Base-by-base conservation (phyloP, 768 basidiomycete genomes). In the Atractiella rhizophila region DNA sequence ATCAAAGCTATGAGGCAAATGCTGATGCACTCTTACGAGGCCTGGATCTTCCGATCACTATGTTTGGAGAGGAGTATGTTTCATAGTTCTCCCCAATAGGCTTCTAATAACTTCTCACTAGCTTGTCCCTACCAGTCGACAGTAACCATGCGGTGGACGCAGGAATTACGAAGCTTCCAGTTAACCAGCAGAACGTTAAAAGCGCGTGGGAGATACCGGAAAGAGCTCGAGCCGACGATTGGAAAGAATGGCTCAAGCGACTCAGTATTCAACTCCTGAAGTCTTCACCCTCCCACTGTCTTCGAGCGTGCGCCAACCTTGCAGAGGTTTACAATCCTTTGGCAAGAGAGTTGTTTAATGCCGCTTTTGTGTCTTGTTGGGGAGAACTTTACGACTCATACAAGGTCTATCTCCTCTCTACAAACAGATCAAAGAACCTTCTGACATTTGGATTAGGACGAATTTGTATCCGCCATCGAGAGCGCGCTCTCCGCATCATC, bases 341-440 rank as follows among this genome's bases (percentile, higher is more conserved):
- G 37, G 85, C 83, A 0, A 76, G 77, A 52, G 88, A 96, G 54
- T 62, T 98, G 10, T 96, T 94, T 66, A 96, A 96, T 56, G 83
- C 86, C 4, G 91, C 91, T 0, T 98, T 98, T 60, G 68, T 96
- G 15, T 94, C 86, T 4, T 98, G 91, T 48, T 98, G 91, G 88
- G 69, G 72, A 1, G 83, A 91, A 51, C 62, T 98, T 6, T 96
- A 85, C 52, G 86, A 94, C 39, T 76, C 81, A 54, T 96, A 94
- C 59, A 88, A 94, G 68, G 86, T 83, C 40, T 38, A 36, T 16
- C 9, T 20, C 18, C 9, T 11, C 29, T 25, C 2, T 36, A 27
- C 1, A 12, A 15, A 6, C 28, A 15, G 15, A 18, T 11, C 29
- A 35, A 19, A 6, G 15, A 10, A 28, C 9, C 15, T 15, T 16